Evolutionary conservation across 2,329 filamentous ascomycete genomes (phyloP), one percentile per base, ranked within the genome.

Genomic region (Epichloe elymi): DNA sequence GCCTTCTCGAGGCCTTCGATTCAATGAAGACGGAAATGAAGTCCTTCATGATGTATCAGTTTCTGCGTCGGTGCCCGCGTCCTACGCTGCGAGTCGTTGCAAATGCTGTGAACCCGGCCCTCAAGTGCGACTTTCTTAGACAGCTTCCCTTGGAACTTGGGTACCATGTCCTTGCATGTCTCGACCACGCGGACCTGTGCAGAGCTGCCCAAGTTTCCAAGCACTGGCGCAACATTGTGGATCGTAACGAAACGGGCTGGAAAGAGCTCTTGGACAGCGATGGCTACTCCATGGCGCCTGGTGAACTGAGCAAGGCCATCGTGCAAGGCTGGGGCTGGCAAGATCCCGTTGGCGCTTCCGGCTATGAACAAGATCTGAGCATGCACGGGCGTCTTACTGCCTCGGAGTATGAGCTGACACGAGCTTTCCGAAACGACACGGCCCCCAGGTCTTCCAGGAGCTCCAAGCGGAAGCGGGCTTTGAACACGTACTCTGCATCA

Each of bases 321-420:
- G 73, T 75, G 41, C 88, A 97, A 70, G 93, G 93, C 14, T 98
- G 93, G 93, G 93, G 90, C 14, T 98, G 93, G 89, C 93, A 98
- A 64, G 88, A 91, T 62, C 88, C 90, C 0, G 78, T 81, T 51
- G 86, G 85, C 0, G 67, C 75, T 4, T 79, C 86, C 49, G 88
- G 86, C 23, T 88, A 78, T 51, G 93, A 98, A 66, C 77, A 80
- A 52, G 90, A 98, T 63, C 68, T 96, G 46, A 88, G 86, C 65
- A 67, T 74, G 55, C 71, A 74, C 43, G 74, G 64, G 55, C 73
- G 69, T 48, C 65, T 80, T 49, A 75, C 73, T 4, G 75, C 73
- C 4, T 72, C 73, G 5, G 78, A 82, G 55, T 67, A 70, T 3
- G 76, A 81, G 50, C 65, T 76, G 17, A 68, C 73, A 19, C 68